Base-by-base conservation (phyloP, 805 yeast genomes). In the Ogataea methylovora region DNA sequence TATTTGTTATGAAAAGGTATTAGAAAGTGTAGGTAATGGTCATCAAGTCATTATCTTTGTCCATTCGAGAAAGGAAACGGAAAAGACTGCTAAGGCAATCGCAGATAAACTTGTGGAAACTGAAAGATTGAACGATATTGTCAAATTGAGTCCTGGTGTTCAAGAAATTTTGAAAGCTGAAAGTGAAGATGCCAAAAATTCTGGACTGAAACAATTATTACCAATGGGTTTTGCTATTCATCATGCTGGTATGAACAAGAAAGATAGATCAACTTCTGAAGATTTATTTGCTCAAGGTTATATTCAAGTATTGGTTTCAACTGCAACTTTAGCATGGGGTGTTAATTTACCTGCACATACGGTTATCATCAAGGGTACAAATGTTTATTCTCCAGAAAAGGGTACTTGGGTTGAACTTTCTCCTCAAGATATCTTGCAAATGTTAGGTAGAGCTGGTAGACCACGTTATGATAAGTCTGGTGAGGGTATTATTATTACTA, bases 371-470 rank as follows among this genome's bases (percentile, higher is more conserved):
- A 85, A 85, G 49, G 97, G 97, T 0, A 90, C 98, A 0, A 94
- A 85, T 49, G 79, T 87, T 0, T 92, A 94, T 49, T 82, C 92
- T 5, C 97, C 99, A 0, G 92, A 83, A 42, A 74, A 73, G 41
- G 95, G 97, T 35, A 61, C 73, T 6, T 90, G 97, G 97, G 76
- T 76, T 2, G 92, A 84, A 49, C 61, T 90, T n/a, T 80, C 95
- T 0, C 94, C 97, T 0, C 98, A 90, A 49, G 97, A 92, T 59
- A 81, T 90, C 25, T 57, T 90, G 8, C 98, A 90, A 60, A 90
- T 90, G 97, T 66, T 90, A n/a, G 97, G 97, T 24, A 76, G 97
- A 63, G 97, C 97, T 14, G 97, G 97, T 46, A 72, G 98, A 58
- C 98, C 98, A 0, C 69, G 96, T 34, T 92, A 82, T 58, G 98